Base-by-base conservation (phyloP, 2,329 filamentous ascomycete species). In the Teratosphaeria pseudoeucalypti region DNA sequence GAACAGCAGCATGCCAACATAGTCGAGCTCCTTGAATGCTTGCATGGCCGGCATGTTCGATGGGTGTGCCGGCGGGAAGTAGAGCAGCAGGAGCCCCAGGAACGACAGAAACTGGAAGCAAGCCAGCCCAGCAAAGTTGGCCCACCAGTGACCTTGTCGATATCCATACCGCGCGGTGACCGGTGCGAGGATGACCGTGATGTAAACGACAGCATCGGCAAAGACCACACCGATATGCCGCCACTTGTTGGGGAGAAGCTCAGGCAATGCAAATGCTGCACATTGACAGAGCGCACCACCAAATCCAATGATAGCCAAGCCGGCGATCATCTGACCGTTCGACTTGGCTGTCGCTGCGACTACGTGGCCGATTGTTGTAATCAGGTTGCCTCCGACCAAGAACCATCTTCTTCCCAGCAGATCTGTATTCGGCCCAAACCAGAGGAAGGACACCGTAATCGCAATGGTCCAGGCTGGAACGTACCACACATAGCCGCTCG, bases 321-420 rank as follows among this genome's bases (percentile, higher is more conserved):
- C 62, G 12, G 58, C 61, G 2, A 55, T 62, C 32, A 62, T 52
- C 52, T 61, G 59, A 26, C 56, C 54, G 29, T 55, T 62, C 43
- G 58, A 58, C 53, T 64, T 65, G 14, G 63, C 58, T 37, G 58
- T 60, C n/a, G 54, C 63, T 6, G 57, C 60, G 14, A 65, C 57
- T 32, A 65, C 54, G 29, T 60, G 58, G 32, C 63, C 63, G n/a
- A 65, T 39, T 52, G 59, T 59, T 5, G 58, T 59, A 43, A 63
- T 47, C 23, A 76, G 64, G 61, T 78, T 78, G 19, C 77, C 77
- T 27, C 71, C 66, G 1, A 77, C 70, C 52, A 79, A 67, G 63
- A 79, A 78, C 75, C 75, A 78, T 34, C 77, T 71, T 58, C 78
- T 74, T 14, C 78, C 77, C 23, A 80, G 73, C 12, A 79, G 68